Evolutionary conservation across 1,284 basidiomycete species (phyloP), one percentile per base, ranked within the genome.

Genomic region (Schizophyllum amplum): DNA sequence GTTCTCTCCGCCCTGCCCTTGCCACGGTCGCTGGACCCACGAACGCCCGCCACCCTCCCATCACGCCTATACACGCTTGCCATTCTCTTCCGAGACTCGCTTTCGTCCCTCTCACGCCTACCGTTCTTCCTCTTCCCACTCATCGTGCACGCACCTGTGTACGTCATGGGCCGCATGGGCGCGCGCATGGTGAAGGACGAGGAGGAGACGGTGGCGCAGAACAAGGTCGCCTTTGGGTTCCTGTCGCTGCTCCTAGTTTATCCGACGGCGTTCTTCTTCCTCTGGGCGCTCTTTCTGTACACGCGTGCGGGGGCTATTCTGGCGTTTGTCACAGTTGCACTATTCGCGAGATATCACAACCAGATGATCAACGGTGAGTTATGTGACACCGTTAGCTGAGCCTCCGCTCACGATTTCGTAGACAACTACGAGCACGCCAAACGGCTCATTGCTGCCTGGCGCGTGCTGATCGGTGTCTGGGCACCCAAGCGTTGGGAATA

Each of bases 131-230:
- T 91, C 56, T 71, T 94, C 52, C 94, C 94, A 1, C 77, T 96
- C 48, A 65, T 94, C 54, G 76, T 94, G 52, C 90, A 97, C 68
- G 65, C 84, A 24, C 94, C 94, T 0, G 83, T 90, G 51, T 97
- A 97, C 70, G 70, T 86, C 58, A 84, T 94, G 74, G 87, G 84
- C 13, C 76, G 84, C 25, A 66, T 87, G 52, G 92, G 90, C 51
- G 90, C 87, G 4, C 74, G 79, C 49, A 72, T 94, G 33, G 88
- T 81, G 20, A 83, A 92, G 66, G 84, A 94, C 63, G 94, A 98
- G 70, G 90, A 92, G 67, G 94, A 96, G 70, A 89, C 90, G 4
- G 90, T 92, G 71, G 94, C 93, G 42, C 92, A 95, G 75, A 94
- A 89, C 74, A 95, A 97, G 75, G 83, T 95, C 48, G 84, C 90